These are phyloP conservation scores for Pezicula rhizophila DNA, from an alignment of 2,329 filamentous ascomycete species.

Conservation along the genomic window DNA sequence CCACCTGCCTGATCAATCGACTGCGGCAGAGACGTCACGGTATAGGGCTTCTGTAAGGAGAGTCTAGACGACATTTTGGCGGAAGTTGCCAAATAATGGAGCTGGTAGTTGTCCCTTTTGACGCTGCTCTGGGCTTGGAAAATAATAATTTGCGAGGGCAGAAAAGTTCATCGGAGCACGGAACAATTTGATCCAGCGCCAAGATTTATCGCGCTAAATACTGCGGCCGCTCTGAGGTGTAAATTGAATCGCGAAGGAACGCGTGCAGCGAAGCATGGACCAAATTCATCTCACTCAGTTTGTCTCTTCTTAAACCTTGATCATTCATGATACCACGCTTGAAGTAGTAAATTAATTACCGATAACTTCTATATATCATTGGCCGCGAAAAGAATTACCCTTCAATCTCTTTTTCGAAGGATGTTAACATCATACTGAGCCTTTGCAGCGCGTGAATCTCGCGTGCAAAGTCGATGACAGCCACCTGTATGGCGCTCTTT, in stretches of 20 bases:
- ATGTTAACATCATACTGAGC: slow-evolving; percentile 1
- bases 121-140: neutral
- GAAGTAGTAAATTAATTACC: no score
- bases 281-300: no score
- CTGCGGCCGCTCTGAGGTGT: slow-evolving; percentile 4
- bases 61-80: slow-evolving; percentile 39
- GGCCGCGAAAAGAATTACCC: slow-evolving; percentile 7
- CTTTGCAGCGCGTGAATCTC: slow-evolving; percentile 20
- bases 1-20: slow-evolving; percentile 47
- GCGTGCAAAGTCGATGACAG: slow-evolving; percentile 12
- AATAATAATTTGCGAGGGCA: neutral
- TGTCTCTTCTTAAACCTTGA: no score
- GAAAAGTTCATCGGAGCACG: slow-evolving; percentile 6
- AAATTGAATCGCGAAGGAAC: neutral
- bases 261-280: neutral
- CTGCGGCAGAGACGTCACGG: slow-evolving; percentile 52
- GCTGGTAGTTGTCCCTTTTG: neutral
- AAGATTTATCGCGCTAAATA: slow-evolving; percentile 9
- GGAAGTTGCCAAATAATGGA: neutral
- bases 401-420: slow-evolving; percentile 3
- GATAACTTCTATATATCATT: neutral
- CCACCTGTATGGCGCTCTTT: slow-evolving; percentile 22
- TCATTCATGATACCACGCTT: no score
- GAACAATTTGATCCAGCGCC: neutral
- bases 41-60: slow-evolving; percentile 58